Evolutionary conservation across 345 rosid genomes (phyloP), one percentile per base, ranked within the genome.

Genomic region (Microthlaspi erraticum): DNA sequence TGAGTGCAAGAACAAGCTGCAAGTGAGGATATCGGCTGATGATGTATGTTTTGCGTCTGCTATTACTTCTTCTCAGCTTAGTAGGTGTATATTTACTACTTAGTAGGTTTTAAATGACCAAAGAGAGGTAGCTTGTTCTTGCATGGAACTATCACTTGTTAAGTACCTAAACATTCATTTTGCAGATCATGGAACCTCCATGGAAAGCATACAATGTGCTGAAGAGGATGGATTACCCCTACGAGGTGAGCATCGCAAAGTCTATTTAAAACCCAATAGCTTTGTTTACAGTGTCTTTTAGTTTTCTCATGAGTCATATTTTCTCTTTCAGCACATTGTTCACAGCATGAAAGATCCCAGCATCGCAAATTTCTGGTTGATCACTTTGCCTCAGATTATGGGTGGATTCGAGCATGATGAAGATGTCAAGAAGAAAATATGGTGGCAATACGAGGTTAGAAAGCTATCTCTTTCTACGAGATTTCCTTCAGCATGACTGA

Each of bases 321-420:
- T 42, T 6, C 56, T 61, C 55, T 81, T 83, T 77, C 92, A 93
- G 97, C 97, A 93, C 79, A 90, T 93, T 49, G 84, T 88, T 65
- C 90, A 93, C 81, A 88, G 95, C 86, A 90, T 93, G 98, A 88
- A 83, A 69, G 97, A 93, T 73, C 96, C 98, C 53, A 88, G 91
- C 81, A 93, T 93, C 57, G 98, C 97, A 78, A 88, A 92, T 44
- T 93, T 93, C 84, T 93, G 97, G 96, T 80, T 93, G 83, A 80
- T 93, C 74, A 84, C 97, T 71, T 73, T 88, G 56, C 98, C 98
- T 68, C 96, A 88, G 70, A 69, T 90, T 57, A 75, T 90, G 66
- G 98, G 98, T 70, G 90, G 96, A 36, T 83, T 90, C 67, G 83
- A 88, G 14, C 84, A 83, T 60, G 98, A 93, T 79, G 97, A 87